Evolutionary conservation across 176 grass and related monocot species (phyloP), one percentile per base, ranked within the genome.

Genomic region (Oryza australiensis): DNA sequence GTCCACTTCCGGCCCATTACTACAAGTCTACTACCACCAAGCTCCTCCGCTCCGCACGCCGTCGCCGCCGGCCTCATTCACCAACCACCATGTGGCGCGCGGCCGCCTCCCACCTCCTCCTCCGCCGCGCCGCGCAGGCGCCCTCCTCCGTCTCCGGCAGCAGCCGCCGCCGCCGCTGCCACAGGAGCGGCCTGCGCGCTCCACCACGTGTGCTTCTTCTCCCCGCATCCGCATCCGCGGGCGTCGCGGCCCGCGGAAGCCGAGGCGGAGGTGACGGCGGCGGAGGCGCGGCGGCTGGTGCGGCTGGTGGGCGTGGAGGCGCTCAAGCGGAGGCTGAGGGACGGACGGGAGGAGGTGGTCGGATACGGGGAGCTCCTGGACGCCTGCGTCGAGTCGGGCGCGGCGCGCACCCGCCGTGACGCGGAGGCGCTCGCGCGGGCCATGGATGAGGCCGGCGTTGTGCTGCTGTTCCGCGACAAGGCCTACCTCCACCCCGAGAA

Each of bases 401-500:
- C 89, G 3, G 92, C 86, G 22, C 76, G 88, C 43, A 86, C 92
- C 18, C 86, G 27, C 62, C 71, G 45, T 48, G 92, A 91, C 26
- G 92, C 92, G 29, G 80, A 74, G 45, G 70, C 67, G 82, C 84
- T 91, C 69, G 78, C 70, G 26, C 84, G 66, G 18, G 70, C 73
- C 53, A 43, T 88, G 81, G 92, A 94, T 13, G 84, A 85, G 0
- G 82, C 92, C 38, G 89, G 89, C 69, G 74, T 94, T 81, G 67
- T 92, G 29, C 84, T 94, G 24, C 85, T 94, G 51, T 89, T 94
- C 64, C 51, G 92, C 6, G 92, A 92, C 70, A 94, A 87, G 82
- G 92, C 90, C 9, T 91, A 92, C 76, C 89, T 94, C 30, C 89
- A 91, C 70, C 89, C 92, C 2, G 82, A 94, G 74, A 94, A 91